These are phyloP conservation scores for Pyrenula aspistea DNA, from an alignment of 495 filamentous ascomycete genomes.

Conservation along the genomic window DNA sequence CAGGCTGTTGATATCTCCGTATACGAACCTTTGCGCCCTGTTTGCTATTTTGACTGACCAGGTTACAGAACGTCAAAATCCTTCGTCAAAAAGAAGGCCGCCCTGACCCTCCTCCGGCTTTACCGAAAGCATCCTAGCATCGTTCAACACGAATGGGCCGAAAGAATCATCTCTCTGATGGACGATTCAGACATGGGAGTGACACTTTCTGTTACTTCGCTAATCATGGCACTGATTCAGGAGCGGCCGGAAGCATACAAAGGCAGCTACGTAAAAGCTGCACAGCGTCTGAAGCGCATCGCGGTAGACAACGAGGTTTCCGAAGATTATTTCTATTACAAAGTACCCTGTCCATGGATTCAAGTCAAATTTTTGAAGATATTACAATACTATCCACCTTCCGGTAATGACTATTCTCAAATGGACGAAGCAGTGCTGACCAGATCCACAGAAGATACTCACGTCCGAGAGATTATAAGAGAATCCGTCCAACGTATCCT, in stretches of 20 bases:
- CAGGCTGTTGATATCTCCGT: slow-evolving; percentile 90
- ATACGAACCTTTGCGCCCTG: slow-evolving; percentile 21
- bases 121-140: slow-evolving; percentile 91
- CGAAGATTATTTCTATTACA: slow-evolving; percentile 92
- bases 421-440: slow-evolving; percentile 6
- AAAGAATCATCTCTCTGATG: slow-evolving; percentile 96
- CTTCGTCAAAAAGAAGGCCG: slow-evolving; percentile 99
- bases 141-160: slow-evolving; percentile 92
- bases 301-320: slow-evolving; percentile 80
- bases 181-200: slow-evolving; percentile 94
- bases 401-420: slow-evolving; percentile 44
- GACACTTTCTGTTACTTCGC: slow-evolving; percentile 85
- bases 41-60: not conserved
- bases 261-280: slow-evolving; percentile 87
- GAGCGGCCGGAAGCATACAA: slow-evolving; percentile 90
- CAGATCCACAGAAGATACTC: slow-evolving; percentile 60
- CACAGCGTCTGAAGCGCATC: slow-evolving; percentile 74
- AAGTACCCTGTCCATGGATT: slow-evolving; percentile 97
- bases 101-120: slow-evolving; percentile 84
- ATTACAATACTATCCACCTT: slow-evolving; percentile 92
- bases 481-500: slow-evolving; percentile 85
- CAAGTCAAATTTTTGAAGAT: slow-evolving; percentile 88
- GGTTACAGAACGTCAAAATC: slow-evolving; percentile 72
- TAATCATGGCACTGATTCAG: slow-evolving; percentile 92
- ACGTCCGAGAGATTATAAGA: slow-evolving; percentile 82